Base-by-base conservation (phyloP, 305 asterid genomes). In the Fraxinus nigra region DNA sequence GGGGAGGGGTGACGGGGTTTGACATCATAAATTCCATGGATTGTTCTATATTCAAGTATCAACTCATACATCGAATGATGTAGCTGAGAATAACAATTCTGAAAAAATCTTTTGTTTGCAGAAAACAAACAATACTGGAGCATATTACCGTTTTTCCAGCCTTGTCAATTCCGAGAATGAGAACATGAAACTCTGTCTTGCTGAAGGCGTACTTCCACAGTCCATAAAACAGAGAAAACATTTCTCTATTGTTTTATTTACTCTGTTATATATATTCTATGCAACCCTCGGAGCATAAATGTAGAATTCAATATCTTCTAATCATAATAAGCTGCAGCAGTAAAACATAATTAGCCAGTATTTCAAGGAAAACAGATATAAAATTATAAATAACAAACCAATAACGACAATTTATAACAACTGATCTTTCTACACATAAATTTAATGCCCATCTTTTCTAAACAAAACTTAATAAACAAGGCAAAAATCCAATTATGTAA, bases 81-180 rank as follows among this genome's bases (percentile, higher is more conserved):
- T 10, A 26, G 33, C 34, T 59, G 26, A 22, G 30, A 59, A 65
- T 30, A 30, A 72, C 8, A 69, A 56, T 77, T 7, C 48, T 13
- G 43, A 32, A 78, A 20, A 59, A 59, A 59, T 20, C 4, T 59
- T 7, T 13, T 59, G 69, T 59, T 51, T n/a, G 8, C 7, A 93
- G 93, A 51, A 76, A 72, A 83, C 77, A 54, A 54, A 72, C 33
- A 37, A 69, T 72, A 72, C 69, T 43, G 82, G 40, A 85, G 81
- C n/a, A 81, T 75, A 78, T 75, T 93, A 96, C 99, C 54, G 99
- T 96, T 91, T 95, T 95, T 34, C 99, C 99, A 78, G 98, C 93
- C 89, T 95, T 95, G 90, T 93, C 99, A 20, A 94, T 94, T 80
- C 99, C 99, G 11, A 96, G 98, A 87, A 96, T 94, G 86, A 96